Percentiles rank a stretch among this genome's conserved stretches.
Conservation (phyloP, 139 green algal species). For the Dunaliella sp. region DNA sequence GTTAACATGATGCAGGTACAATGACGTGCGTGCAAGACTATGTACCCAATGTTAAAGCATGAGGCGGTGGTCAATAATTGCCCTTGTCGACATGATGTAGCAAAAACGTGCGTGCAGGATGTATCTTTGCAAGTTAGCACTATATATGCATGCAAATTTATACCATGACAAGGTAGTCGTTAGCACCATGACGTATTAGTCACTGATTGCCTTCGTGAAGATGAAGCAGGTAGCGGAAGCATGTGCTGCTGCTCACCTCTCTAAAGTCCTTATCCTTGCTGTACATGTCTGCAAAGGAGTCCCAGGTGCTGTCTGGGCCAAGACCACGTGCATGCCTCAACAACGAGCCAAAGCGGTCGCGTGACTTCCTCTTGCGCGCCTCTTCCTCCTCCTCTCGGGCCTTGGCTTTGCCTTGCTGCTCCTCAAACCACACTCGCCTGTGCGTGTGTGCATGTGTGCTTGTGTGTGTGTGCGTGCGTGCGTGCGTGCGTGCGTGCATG, state of each 20-base stretch:
- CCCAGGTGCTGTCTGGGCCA: conserved; percentile 44
- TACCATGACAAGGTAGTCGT: no score
- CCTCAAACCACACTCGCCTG: conserved; percentile 64
- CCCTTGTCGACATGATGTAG: no score
- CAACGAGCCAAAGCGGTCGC: conserved; percentile 50
- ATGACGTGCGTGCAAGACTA: not conserved
- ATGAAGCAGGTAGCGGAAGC: no score
- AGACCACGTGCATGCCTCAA: conserved; percentile 45
- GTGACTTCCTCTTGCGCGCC: not conserved
- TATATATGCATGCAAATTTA: no score
- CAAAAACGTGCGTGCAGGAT: no score
- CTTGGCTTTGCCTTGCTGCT: conserved; percentile 50
- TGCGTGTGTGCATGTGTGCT: not conserved
- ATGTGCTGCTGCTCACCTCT: no score
- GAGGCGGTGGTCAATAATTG: not conserved
- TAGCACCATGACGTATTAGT: no score
- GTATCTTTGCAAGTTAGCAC: no score
- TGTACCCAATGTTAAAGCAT: not conserved
- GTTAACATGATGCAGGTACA: not conserved
- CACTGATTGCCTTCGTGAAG: no score
- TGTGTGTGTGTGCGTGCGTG: no score
- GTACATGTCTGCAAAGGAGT: conserved; percentile 27
- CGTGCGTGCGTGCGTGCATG: no score
- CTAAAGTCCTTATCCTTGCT: conserved; percentile 8
- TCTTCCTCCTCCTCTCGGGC: conserved; percentile 40